Percentiles rank a stretch among this genome's conserved stretches.
Conservation (phyloP, 2,329 filamentous ascomycete species). For the Apiospora malaysiana region DNA sequence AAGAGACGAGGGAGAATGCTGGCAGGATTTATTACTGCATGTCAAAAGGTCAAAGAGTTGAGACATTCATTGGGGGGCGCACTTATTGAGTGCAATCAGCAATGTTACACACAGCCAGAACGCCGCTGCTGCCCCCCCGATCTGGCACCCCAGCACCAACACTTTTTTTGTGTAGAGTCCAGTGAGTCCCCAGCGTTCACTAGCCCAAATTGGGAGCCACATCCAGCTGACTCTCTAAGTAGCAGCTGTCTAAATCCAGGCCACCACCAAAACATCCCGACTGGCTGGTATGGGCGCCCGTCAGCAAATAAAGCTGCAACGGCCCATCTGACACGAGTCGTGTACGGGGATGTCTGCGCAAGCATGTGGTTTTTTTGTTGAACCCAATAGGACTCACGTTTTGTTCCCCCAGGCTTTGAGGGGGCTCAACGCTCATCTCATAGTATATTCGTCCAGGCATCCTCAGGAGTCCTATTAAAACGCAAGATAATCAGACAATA, state of each 20-base stretch:
- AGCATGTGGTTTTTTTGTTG: constrained; percentile 17
- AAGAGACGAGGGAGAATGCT: constrained; percentile 13
- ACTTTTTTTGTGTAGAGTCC: constrained; percentile 9
- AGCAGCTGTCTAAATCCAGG: constrained; percentile 11
- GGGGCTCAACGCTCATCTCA: constrained; percentile 11
- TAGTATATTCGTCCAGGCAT: not conserved
- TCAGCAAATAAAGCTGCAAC: constrained; percentile 14
- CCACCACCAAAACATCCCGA: constrained; percentile 6
- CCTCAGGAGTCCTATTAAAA: not conserved
- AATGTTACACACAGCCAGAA: constrained; percentile 7
- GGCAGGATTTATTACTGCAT: not conserved
- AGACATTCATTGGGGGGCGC: not conserved
- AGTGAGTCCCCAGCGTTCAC: not conserved
- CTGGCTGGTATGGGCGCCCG: not conserved
- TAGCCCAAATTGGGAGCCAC: constrained; percentile 4
- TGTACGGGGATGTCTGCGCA: constrained; percentile 2
- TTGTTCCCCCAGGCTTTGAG: not conserved
- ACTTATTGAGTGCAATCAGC: not conserved
- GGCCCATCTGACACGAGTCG: constrained; percentile 16
- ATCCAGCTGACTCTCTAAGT: constrained; percentile 10
- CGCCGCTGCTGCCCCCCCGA: not conserved
- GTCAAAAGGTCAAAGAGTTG: constrained; percentile 16
- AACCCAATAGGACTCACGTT: not conserved
- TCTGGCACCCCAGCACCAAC: constrained; percentile 5
- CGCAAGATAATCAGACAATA: constrained; percentile 2